Evolutionary conservation across 805 yeast species (phyloP).

Genomic region (Cyberlindnera bimundalis): DNA sequence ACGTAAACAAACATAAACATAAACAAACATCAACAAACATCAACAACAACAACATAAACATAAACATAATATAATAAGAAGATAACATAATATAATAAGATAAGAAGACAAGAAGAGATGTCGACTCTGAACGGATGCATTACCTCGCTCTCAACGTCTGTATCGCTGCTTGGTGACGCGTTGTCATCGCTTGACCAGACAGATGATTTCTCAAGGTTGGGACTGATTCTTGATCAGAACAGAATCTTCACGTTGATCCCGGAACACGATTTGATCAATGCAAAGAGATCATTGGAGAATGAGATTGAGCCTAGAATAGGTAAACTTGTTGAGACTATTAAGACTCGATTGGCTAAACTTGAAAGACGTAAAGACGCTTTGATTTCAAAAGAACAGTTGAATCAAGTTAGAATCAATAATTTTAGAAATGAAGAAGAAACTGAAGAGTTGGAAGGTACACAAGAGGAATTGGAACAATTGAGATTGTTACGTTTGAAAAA

Average conservation of each 20-base stretch:
- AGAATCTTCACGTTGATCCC: slow-evolving; percentile 51
- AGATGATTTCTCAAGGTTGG: slow-evolving; percentile 38
- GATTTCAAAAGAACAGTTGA: slow-evolving; percentile 38
- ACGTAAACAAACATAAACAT: too few species aligned
- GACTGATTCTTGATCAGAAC: slow-evolving; percentile 39
- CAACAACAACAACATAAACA: too few species aligned
- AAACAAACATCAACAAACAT: too few species aligned
- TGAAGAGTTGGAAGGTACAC: slow-evolving; percentile 29
- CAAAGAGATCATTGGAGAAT: slow-evolving; percentile 34
- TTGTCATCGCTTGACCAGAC: slow-evolving; percentile 32
- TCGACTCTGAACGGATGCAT: slow-evolving; percentile 32
- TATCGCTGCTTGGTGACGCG: slow-evolving; percentile 33
- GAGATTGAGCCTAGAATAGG: slow-evolving; percentile 42
- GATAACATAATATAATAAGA: too few species aligned
- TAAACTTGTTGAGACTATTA: slow-evolving; percentile 31
- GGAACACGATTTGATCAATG: slow-evolving; percentile 41
- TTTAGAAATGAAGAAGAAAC: slow-evolving; percentile 14
- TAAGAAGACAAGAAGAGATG: too few species aligned
- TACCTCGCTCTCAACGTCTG: slow-evolving; percentile 34
- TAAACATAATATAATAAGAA: too few species aligned
- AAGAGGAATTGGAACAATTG: slow-evolving; percentile 36
- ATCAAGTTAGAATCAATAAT: slow-evolving; percentile 35
- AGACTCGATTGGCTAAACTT: slow-evolving; percentile 32
- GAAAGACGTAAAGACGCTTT: slow-evolving; percentile 33
- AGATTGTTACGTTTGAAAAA: slow-evolving; percentile 40